Conservation (phyloP, 179 eudicot species). For the Beta corolliflora region DNA sequence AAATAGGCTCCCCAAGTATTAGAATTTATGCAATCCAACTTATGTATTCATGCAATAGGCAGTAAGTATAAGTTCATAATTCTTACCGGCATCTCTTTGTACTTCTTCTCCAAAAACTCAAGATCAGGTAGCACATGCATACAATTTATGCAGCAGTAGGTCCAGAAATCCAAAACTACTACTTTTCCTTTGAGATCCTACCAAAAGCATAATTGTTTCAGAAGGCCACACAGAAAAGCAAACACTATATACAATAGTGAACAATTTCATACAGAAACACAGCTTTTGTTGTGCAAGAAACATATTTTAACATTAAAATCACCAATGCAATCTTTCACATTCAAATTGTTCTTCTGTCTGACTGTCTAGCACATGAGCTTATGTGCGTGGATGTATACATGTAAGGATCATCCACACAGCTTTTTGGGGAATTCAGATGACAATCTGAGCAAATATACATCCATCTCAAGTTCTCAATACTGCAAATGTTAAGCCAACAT, state of each 20-base stretch:
- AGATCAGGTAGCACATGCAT: slow-evolving; percentile 99
- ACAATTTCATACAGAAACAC: background rate
- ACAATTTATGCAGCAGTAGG: slow-evolving; percentile 97
- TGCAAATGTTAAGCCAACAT: background rate
- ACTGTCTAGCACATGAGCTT: background rate
- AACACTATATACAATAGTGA: background rate
- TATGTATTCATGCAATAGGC: slow-evolving; percentile 5
- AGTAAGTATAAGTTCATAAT: slow-evolving; percentile 26
- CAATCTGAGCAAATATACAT: too few species aligned
- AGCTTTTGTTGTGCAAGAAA: too few species aligned
- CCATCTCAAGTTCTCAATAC: too few species aligned
- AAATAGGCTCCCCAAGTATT: slow-evolving; percentile 11
- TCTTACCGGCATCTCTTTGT: slow-evolving; percentile 86
- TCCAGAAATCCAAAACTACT: slow-evolving; percentile 96
- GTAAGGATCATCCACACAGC: background rate
- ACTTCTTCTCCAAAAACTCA: slow-evolving; percentile 89
- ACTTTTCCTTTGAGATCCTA: slow-evolving; percentile 98
- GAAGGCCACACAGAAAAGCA: background rate
- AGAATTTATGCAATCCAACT: background rate
- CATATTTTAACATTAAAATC: too few species aligned
- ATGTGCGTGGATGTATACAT: background rate
- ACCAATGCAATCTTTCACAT: too few species aligned
- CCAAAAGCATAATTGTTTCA: slow-evolving; percentile 11
- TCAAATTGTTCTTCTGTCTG: too few species aligned
- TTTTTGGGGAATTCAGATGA: too few species aligned